Evolutionary conservation across 805 yeast species (phyloP).

Genomic region (Nadsonia fulvescens): DNA sequence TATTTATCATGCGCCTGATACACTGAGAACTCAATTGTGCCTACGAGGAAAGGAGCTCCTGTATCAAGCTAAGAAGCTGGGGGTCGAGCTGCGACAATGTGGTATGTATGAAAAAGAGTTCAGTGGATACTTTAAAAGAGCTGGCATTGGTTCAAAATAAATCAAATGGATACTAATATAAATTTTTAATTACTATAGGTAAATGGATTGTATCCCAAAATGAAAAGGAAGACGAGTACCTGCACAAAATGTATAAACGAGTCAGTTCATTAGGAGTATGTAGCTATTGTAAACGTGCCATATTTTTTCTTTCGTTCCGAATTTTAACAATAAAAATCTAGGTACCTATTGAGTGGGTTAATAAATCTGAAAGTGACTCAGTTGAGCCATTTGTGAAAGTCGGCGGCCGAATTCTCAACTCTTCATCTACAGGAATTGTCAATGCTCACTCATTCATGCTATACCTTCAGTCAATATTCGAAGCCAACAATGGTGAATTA

Average conservation of each 20-base stretch:
- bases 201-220: slow-evolving; percentile 77
- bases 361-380: slow-evolving; percentile 25
- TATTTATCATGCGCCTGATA: slow-evolving; percentile 52
- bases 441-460: slow-evolving; percentile 64
- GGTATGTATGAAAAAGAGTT: too few species aligned
- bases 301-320: too few species aligned
- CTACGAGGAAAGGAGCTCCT: slow-evolving; percentile 55
- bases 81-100: slow-evolving; percentile 41
- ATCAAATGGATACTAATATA: too few species aligned
- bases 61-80: slow-evolving; percentile 30
- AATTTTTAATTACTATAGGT: too few species aligned
- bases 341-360: slow-evolving; percentile 42
- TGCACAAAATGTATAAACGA: slow-evolving; percentile 33
- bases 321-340: too few species aligned
- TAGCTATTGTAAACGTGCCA: too few species aligned
- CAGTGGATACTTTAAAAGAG: too few species aligned
- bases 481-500: slow-evolving; percentile 37
- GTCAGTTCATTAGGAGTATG: slow-evolving; percentile 33
- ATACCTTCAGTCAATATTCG: slow-evolving; percentile 36
- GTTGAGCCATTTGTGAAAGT: slow-evolving; percentile 57
- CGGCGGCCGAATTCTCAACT: slow-evolving; percentile 37
- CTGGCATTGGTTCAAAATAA: too few species aligned
- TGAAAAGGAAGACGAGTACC: slow-evolving; percentile 39
- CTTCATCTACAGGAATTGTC: slow-evolving; percentile 74
- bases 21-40: slow-evolving; percentile 54